Percentiles rank a stretch among this genome's conserved stretches.
Conservation (phyloP, 345 rosid species). For the Eutrema heterophyllum region DNA sequence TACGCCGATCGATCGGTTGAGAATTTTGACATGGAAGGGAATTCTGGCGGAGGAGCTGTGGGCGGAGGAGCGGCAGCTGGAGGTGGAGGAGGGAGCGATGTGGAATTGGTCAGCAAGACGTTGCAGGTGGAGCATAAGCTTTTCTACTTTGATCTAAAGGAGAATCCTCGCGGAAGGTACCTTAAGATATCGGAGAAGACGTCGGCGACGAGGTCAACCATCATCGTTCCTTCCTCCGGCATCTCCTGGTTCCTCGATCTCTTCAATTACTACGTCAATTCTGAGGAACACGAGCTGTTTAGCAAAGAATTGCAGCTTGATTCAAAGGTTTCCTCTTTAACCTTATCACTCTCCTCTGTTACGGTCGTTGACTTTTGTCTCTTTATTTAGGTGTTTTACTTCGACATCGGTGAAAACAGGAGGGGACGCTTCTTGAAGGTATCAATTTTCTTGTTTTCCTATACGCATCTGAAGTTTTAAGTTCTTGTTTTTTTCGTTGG, state of each 20-base stretch:
- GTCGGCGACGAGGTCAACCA: constrained; percentile 97
- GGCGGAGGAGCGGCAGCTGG: neutral
- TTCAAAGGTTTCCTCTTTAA: constrained; percentile 54
- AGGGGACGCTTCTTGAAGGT: constrained; percentile 98
- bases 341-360: neutral
- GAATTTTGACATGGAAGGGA: constrained; percentile 46
- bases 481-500: neutral
- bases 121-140: constrained; percentile 95
- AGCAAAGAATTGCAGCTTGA: constrained; percentile 98
- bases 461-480: neutral
- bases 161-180: constrained; percentile 94
- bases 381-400: constrained; percentile 71
- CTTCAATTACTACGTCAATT: constrained; percentile 88
- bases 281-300: constrained; percentile 83
- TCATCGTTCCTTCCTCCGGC: constrained; percentile 94
- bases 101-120: constrained; percentile 91
- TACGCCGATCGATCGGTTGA: neutral
- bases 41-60: constrained; percentile 38
- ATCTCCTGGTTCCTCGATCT: constrained; percentile 98
- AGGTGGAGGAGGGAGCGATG: constrained; percentile 55
- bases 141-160: constrained; percentile 95
- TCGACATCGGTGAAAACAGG: constrained; percentile 93
- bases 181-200: constrained; percentile 97
- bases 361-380: constrained; percentile 17
- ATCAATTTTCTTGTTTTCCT: neutral